Evolutionary conservation across 1,139 yeast species (phyloP), one percentile per base, ranked within the genome.

Genomic region (Saccharomyces pastorianus): DNA sequence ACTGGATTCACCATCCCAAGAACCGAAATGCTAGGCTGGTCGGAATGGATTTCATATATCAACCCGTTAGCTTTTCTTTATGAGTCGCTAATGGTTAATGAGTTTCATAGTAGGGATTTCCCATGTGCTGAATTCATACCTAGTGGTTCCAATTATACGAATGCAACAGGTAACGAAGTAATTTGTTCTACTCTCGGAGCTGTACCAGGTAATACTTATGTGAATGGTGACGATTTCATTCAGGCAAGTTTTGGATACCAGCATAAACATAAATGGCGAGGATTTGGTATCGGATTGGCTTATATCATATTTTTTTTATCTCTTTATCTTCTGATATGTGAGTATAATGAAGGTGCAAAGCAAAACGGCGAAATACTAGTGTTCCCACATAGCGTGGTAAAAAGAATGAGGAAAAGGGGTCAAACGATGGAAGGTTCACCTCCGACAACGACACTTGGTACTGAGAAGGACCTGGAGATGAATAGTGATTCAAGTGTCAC

Each of bases 351-450:
- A 61, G 85, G 85, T 63, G 79, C 84, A 31, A 77, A 81, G 71
- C 85, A 85, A 64, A 83, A 81, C 72, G 93, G 91, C 69, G 93
- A 86, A 70, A 76, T 84, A 50, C 74, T 83, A 48, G 76, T 85
- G 46, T 85, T 80, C 74, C 81, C 79, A 52, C 65, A 72, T 51
- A 76, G 81, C 2, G 69, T 69, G 50, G 58, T 71, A 54, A 64
- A 65, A 57, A 64, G 67, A 50, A 55, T 69, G 53, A 65, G 63
- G 48, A 68, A 71, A 56, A 59, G 65, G 51, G 61, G 59, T 32
- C 23, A 20, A 4, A 20, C 23, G 3, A 20, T 20, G 23, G 23
- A 20, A 20, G 23, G 23, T 3, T 32, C n/a, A 17, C n/a, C 38
- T 32, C 5, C 7, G 14, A 6, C 4, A 32, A 49, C 32, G 2